Percentiles rank a stretch among this genome's conserved stretches.
Conservation (phyloP, 306 rosid species). For the Fragaria ananassa region DNA sequence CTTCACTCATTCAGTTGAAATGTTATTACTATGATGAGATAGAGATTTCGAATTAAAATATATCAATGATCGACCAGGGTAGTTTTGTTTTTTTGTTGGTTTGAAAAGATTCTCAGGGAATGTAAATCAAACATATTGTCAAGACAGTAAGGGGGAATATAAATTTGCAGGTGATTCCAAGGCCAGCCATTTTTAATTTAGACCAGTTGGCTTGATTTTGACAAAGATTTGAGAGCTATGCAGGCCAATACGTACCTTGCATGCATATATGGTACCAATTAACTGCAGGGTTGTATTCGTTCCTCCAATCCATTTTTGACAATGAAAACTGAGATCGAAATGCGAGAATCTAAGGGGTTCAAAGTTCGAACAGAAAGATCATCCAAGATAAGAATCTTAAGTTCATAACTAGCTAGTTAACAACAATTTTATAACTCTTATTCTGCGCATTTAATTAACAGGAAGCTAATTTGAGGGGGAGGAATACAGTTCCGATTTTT, state of each 20-base stretch:
- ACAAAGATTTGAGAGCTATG: conserved; percentile 17
- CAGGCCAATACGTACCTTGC: neutral
- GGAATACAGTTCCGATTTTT: neutral
- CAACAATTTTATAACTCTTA: neutral
- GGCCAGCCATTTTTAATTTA: neutral
- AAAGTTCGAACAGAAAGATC: neutral
- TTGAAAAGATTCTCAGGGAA: neutral
- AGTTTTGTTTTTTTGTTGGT: neutral
- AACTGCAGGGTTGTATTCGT: neutral
- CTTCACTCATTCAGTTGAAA: neutral
- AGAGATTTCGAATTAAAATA: neutral
- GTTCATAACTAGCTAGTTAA: neutral
- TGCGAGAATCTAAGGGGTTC: neutral
- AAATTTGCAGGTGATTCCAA: neutral
- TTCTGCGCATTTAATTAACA: neutral
- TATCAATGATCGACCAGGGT: no score
- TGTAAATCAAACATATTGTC: neutral
- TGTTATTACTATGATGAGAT: neutral
- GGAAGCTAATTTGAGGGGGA: no score
- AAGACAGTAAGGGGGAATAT: neutral
- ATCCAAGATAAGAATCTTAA: neutral
- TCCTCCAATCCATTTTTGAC: neutral
- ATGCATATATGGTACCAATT: neutral
- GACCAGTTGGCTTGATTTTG: conserved; percentile 9
- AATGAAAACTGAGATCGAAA: neutral